Percentiles rank a stretch among this genome's conserved stretches.
Evolutionary conservation across 2,329 filamentous ascomycete species (phyloP).

Genomic region (Coniochaeta prunicola): DNA sequence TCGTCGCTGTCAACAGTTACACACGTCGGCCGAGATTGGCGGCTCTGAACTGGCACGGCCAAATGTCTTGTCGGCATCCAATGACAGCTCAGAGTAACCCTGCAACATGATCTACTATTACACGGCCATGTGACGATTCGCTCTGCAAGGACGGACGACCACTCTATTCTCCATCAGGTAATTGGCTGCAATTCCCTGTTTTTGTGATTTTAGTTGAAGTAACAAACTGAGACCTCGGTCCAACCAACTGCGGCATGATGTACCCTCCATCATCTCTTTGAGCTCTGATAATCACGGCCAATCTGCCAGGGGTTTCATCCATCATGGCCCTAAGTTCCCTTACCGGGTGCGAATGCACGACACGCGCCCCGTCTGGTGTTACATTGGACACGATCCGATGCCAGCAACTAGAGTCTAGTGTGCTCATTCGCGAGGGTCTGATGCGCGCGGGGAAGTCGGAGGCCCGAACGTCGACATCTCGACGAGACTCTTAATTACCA

Average conservation of each 20-base stretch:
- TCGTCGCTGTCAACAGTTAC: no score
- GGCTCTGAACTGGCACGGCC: no score
- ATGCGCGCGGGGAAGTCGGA: neutral
- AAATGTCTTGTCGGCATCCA: no score
- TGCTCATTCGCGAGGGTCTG: neutral
- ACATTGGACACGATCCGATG: no score
- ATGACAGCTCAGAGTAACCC: neutral
- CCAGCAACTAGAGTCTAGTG: no score
- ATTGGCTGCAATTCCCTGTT: neutral
- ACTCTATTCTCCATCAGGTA: neutral
- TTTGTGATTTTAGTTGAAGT: neutral
- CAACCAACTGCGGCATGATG: neutral
- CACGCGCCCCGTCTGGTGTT: neutral
- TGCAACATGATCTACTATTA: neutral
- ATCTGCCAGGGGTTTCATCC: neutral
- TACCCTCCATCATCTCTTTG: neutral
- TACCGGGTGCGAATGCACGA: neutral
- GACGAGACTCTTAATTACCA: neutral
- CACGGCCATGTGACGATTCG: neutral
- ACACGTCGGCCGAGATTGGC: conserved; percentile 1
- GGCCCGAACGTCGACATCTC: neutral
- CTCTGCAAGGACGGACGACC: neutral
- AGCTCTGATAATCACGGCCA: no score
- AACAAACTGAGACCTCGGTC: neutral
- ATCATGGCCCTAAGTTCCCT: neutral